Percentiles rank a stretch among this genome's conserved stretches.
Conservation (phyloP, 371 early-diverging fungal species). For the Mortierella sp. region DNA sequence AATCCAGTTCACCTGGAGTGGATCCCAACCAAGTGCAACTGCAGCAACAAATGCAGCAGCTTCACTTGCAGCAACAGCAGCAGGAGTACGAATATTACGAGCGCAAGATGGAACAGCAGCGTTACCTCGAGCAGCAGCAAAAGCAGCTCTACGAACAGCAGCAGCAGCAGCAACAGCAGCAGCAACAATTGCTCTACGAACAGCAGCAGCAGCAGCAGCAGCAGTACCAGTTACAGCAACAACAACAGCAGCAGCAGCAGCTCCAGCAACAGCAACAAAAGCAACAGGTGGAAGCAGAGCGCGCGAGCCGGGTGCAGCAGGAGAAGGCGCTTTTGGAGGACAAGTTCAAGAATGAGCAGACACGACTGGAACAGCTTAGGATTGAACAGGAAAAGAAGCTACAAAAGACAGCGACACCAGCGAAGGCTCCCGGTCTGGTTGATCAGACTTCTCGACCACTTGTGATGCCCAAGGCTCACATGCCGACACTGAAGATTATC, state of each 20-base stretch:
- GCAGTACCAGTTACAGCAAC: constrained; percentile 43
- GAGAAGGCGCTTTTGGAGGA: constrained; percentile 41
- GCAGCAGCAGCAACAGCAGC: constrained; percentile 35
- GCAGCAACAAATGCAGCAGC: constrained; percentile 29
- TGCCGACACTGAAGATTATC: constrained; percentile 48
- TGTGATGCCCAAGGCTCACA: constrained; percentile 42
- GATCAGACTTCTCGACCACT: constrained; percentile 29
- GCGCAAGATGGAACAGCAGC: constrained; percentile 37
- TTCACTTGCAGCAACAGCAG: constrained; percentile 28
- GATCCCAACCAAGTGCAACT: constrained; percentile 15
- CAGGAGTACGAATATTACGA: constrained; percentile 32
- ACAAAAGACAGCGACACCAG: constrained; percentile 18
- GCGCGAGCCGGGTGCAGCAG: constrained; percentile 22
- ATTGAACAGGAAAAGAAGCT: constrained; percentile 33
- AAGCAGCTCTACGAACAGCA: constrained; percentile 30
- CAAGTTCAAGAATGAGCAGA: constrained; percentile 44
- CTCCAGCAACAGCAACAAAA: constrained; percentile 35
- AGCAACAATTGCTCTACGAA: too few relatives aligned
- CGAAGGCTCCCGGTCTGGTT: neutral
- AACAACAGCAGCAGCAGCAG: constrained; percentile 25
- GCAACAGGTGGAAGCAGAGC: constrained; percentile 31
- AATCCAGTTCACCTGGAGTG: neutral
- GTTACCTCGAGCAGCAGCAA: constrained; percentile 44
- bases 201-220: constrained; percentile 41
- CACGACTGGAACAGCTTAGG: constrained; percentile 48